Percentiles rank a stretch among this genome's conserved stretches.
These are phyloP conservation scores for Glonium stellatum DNA, from an alignment of 495 filamentous ascomycete species.

Conservation along the genomic window DNA sequence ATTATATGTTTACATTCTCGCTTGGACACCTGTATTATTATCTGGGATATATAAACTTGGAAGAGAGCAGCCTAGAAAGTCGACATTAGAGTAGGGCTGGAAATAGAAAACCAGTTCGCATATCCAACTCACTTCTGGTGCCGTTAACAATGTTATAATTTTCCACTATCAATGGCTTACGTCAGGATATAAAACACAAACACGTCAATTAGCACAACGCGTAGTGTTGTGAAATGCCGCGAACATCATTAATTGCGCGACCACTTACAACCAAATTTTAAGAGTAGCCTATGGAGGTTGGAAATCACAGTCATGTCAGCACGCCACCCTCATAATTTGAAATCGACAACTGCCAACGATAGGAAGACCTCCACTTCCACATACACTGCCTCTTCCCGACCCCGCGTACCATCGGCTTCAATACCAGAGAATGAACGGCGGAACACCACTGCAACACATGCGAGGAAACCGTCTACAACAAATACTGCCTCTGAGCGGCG, in stretches of 20 bases:
- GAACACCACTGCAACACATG: conserved; percentile 19
- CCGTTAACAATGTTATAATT: no score
- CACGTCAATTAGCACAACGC: not conserved
- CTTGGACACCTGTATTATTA: no score
- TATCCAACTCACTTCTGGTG: not conserved
- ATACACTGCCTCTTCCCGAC: conserved; percentile 13
- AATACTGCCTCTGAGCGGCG: conserved; percentile 18
- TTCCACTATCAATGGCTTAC: not conserved
- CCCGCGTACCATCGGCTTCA: conserved; percentile 24
- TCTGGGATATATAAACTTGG: no score
- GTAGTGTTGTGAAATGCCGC: not conserved
- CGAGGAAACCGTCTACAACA: conserved; percentile 17
- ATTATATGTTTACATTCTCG: no score
- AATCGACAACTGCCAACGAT: conserved; percentile 20
- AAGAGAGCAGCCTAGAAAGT: no score
- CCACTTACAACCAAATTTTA: not conserved
- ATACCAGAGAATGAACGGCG: conserved; percentile 20
- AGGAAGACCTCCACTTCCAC: conserved; percentile 8
- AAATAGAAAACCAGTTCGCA: not conserved
- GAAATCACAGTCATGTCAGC: conserved; percentile 18
- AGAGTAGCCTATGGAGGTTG: conserved; percentile 15
- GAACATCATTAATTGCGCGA: not conserved
- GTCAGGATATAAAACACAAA: not conserved
- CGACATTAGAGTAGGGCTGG: no score
- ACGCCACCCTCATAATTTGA: conserved; percentile 16